phyloP scores from a whole-genome alignment of 2,329 filamentous ascomycete species.

The Aureobasidium melanogenum region DNA sequence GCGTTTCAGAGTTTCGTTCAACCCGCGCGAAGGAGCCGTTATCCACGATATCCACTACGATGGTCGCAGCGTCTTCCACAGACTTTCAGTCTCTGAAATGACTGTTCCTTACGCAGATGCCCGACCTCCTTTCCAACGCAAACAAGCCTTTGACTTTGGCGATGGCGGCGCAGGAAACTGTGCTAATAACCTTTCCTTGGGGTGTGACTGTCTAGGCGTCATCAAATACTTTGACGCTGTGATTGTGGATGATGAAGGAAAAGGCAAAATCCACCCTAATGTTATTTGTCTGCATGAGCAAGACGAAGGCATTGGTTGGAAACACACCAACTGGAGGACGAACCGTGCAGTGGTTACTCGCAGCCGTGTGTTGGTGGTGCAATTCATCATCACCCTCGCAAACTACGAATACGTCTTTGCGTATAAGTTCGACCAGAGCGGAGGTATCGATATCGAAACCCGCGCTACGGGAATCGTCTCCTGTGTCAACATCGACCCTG shows the following conservation, averaged over 20 bases:
- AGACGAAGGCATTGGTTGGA: slow-evolving; percentile 61
- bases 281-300: slow-evolving; percentile 62
- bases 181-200: slow-evolving; percentile 58
- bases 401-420: slow-evolving; percentile 65
- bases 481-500: slow-evolving; percentile 50
- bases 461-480: slow-evolving; percentile 60
- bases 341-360: slow-evolving; percentile 53
- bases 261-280: slow-evolving; percentile 45
- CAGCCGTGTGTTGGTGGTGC: slow-evolving; percentile 54
- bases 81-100: slow-evolving; percentile 61
- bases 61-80: slow-evolving; percentile 55
- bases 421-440: slow-evolving; percentile 56
- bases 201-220: slow-evolving; percentile 58
- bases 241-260: slow-evolving; percentile 44
- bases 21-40: slow-evolving; percentile 60
- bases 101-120: slow-evolving; percentile 34
- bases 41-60: slow-evolving; percentile 63
- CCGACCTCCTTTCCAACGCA: slow-evolving; percentile 54
- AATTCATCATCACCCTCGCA: slow-evolving; percentile 59
- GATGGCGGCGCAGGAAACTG: slow-evolving; percentile 57
- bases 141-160: slow-evolving; percentile 63
- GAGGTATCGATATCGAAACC: slow-evolving; percentile 52
- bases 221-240: slow-evolving; percentile 49
- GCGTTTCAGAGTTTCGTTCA: slow-evolving; percentile 60
- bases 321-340: slow-evolving; percentile 62